Conservation (phyloP, 2,329 filamentous ascomycete genomes). For the Parascedosporium putredinis region DNA sequence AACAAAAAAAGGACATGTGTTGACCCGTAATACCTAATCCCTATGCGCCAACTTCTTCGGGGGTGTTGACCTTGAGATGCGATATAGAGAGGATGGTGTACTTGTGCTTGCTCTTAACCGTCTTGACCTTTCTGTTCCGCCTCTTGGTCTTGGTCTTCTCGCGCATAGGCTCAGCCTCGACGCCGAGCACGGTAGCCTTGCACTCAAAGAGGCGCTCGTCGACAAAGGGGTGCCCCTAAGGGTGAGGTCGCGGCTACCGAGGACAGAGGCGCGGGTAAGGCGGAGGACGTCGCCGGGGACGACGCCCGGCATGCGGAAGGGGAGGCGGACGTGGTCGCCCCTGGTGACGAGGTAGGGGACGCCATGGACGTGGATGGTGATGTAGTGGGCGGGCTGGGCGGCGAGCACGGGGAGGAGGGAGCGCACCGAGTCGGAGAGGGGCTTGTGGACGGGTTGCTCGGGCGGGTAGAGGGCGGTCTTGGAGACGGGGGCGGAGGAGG, state of each 20-base stretch:
- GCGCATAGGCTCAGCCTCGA: slow-evolving; percentile 70
- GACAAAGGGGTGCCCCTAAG: slow-evolving; percentile 71
- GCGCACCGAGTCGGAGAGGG: slow-evolving; percentile 38
- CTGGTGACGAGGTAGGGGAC: slow-evolving; percentile 69
- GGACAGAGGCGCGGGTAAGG: slow-evolving; percentile 69
- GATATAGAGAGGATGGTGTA: slow-evolving; percentile 80
- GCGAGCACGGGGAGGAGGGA: slow-evolving; percentile 59
- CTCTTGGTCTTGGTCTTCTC: slow-evolving; percentile 74
- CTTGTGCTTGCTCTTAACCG: slow-evolving; percentile 78
- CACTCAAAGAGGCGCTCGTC: slow-evolving; percentile 80
- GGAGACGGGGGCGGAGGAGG: slow-evolving; percentile 39
- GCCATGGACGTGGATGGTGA: slow-evolving; percentile 69
- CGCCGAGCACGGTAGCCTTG: slow-evolving; percentile 72
- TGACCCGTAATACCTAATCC: background rate
- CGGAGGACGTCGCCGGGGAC: slow-evolving; percentile 75
- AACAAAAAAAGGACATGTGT: background rate
- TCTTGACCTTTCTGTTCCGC: slow-evolving; percentile 62
- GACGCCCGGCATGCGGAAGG: slow-evolving; percentile 68
- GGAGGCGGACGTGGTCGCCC: slow-evolving; percentile 66
- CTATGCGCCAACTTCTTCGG: slow-evolving; percentile 27
- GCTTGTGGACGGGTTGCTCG: slow-evolving; percentile 23
- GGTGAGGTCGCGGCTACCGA: slow-evolving; percentile 86
- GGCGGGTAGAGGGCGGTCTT: slow-evolving; percentile 21
- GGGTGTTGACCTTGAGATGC: slow-evolving; percentile 57
- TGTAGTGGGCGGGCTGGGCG: slow-evolving; percentile 66